phyloP scores from a whole-genome alignment of 2,329 filamentous ascomycete genomes.

The Fusarium agapanthi region DNA sequence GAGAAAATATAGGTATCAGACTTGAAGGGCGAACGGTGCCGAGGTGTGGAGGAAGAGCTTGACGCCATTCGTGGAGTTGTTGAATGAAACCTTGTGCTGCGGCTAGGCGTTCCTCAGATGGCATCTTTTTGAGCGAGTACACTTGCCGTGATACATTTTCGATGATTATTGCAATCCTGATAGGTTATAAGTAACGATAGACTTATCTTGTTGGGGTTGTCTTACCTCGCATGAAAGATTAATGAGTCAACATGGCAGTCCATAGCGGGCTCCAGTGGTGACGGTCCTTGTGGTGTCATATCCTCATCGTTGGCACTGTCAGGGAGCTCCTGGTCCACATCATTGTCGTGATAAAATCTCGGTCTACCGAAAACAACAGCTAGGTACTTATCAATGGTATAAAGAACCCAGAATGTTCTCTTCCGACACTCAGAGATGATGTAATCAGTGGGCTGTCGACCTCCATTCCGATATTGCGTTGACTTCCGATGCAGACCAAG shows the following conservation, averaged over 20 bases:
- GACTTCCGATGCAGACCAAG: conserved; percentile 49
- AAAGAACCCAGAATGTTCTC: conserved; percentile 69
- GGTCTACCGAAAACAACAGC: conserved; percentile 71
- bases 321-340: conserved; percentile 70
- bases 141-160: conserved; percentile 51
- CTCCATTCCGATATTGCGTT: conserved; percentile 27
- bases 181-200: fast-evolving
- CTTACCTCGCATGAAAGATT: conserved; percentile 54
- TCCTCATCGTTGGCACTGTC: conserved; percentile 65
- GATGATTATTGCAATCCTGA: conserved; percentile 50
- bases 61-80: conserved; percentile 52
- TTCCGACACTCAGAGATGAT: conserved; percentile 61
- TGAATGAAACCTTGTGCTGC: conserved; percentile 50
- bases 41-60: conserved; percentile 53
- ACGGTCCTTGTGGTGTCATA: conserved; percentile 55
- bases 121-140: conserved; percentile 50
- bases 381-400: conserved; percentile 69
- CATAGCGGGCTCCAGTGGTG: conserved; percentile 35
- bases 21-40: conserved; percentile 55
- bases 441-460: conserved; percentile 47
- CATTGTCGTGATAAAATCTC: conserved; percentile 67
- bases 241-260: conserved; percentile 61
- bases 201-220: background rate
- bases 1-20: conserved; percentile 55
- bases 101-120: conserved; percentile 48